Evolutionary conservation across 495 filamentous ascomycete species (phyloP), one percentile per base, ranked within the genome.

Genomic region (Penicillium diatomitis): DNA sequence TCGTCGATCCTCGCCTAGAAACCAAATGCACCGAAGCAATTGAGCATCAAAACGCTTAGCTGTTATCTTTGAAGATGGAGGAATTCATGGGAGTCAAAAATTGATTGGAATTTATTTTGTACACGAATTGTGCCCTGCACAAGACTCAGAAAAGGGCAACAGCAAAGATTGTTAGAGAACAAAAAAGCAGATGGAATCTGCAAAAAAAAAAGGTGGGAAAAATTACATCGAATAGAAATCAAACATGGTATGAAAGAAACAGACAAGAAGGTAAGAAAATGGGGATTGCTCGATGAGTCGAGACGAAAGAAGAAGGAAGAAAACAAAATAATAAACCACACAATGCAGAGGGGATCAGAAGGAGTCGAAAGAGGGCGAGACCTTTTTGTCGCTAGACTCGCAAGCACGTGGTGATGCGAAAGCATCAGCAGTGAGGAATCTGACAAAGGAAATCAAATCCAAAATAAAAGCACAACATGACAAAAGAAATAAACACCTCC

Each of bases 121-220:
- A 63, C 63, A 64, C 47, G 51, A 53, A 61, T 20, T 67, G 64
- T 67, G 64, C 56, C 58, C 63, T 58, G 63, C 63, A 66, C 59
- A 60, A 44, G 38, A 50, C 52, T 47, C 34, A 44, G 44, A 45
- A 11, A 34, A 34, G 32, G 32, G 40, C 49, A 52, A 31, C 12
- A 43, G 20, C 20, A 20, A 20, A 20, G 20, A 20, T 1, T 20
- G 20, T 20, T 20, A 20, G 44, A 49, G 29, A 27, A 38, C 3
- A 47, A 47, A 50, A 41, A 35, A 29, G 38, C 29, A 12, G 39
- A n/a, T n/a, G 32, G 32, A 30, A 32, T 27, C 40, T 42, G 28
- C 29, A 10, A 31, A 51, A 54, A 31, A 51, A 54, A 44, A 53
- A 50, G 44, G 49, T 58, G 20, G 20, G 20, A 20, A 20, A 20